Percentiles rank a stretch among this genome's conserved stretches.
Conservation (phyloP, 495 filamentous ascomycete species). For the Bombardia bombarda region DNA sequence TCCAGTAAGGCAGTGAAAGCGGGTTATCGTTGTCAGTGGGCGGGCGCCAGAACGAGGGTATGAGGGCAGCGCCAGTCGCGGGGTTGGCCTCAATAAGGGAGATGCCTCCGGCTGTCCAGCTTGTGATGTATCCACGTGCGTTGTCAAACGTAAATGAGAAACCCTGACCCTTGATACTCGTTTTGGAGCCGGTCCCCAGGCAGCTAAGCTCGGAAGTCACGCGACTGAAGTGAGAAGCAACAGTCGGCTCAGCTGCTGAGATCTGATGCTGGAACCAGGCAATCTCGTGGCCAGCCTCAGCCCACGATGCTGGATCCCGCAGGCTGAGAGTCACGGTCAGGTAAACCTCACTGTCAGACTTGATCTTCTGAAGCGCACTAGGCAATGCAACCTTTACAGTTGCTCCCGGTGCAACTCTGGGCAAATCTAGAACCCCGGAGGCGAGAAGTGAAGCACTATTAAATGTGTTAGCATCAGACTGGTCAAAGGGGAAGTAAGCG, state of each 20-base stretch:
- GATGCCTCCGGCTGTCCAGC: slow-evolving; percentile 19
- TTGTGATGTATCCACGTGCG: slow-evolving; percentile 29
- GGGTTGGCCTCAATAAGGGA: slow-evolving; percentile 28
- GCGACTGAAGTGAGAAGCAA: not conserved
- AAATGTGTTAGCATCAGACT: not conserved
- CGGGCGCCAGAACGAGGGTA: slow-evolving; percentile 31
- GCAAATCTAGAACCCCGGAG: slow-evolving; percentile 12
- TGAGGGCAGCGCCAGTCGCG: slow-evolving; percentile 25
- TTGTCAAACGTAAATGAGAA: slow-evolving; percentile 33
- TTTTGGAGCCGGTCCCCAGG: not conserved
- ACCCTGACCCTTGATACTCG: slow-evolving; percentile 5
- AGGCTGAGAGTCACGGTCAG: slow-evolving; percentile 16
- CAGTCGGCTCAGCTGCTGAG: not conserved
- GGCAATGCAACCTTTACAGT: slow-evolving; percentile 5
- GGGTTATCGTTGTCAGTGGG: slow-evolving; percentile 56
- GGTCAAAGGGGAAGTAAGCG: too few species aligned
- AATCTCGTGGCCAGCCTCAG: slow-evolving; percentile 17
- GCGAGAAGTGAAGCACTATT: slow-evolving; percentile 5
- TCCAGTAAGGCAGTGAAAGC: slow-evolving; percentile 28
- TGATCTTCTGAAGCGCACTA: not conserved
- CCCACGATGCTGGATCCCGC: slow-evolving; percentile 12
- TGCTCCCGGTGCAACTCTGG: slow-evolving; percentile 5
- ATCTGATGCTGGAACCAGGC: slow-evolving; percentile 19
- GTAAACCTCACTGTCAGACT: slow-evolving; percentile 9
- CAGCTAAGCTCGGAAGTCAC: not conserved